phyloP scores from a whole-genome alignment of 1,284 basidiomycete species.

The Peniophora sp. region DNA sequence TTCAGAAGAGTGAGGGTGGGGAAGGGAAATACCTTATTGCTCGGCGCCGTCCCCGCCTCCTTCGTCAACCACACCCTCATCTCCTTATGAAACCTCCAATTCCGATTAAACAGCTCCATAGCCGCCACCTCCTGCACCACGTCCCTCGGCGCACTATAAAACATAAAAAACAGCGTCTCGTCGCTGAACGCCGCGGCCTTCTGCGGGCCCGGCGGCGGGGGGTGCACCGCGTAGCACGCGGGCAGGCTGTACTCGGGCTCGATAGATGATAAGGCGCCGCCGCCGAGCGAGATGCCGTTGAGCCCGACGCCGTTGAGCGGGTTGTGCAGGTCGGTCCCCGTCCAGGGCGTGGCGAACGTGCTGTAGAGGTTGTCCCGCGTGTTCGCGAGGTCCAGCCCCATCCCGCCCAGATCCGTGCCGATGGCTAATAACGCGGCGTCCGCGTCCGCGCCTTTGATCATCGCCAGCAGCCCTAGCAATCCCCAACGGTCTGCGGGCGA shows the following conservation, averaged over 20 bases:
- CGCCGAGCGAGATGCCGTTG: no score
- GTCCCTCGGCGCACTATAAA: conserved; percentile 92
- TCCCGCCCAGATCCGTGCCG: conserved; percentile 88
- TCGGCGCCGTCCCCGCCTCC: conserved; percentile 75
- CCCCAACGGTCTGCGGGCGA: conserved; percentile 97
- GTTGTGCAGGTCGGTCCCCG: conserved; percentile 34
- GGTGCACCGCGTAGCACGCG: conserved; percentile 89
- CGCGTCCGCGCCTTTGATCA: conserved; percentile 88
- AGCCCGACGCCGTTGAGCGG: no score
- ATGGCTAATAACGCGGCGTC: conserved; percentile 83
- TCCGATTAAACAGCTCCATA: conserved; percentile 86
- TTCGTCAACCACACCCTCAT: conserved; percentile 94
- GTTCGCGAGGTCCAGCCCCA: conserved; percentile 81
- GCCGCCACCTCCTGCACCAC: conserved; percentile 93
- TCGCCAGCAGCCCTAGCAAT: conserved; percentile 78
- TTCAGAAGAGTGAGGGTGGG: no score
- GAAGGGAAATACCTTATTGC: conserved; percentile 58
- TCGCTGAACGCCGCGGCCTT: conserved; percentile 91
- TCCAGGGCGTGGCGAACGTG: conserved; percentile 96
- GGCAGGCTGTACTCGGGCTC: conserved; percentile 93
- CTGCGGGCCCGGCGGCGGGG: conserved; percentile 80
- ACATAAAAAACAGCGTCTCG: conserved; percentile 98
- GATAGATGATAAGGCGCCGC: conserved; percentile 43
- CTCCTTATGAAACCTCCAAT: conserved; percentile 98
- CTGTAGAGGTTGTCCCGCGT: conserved; percentile 78